These are phyloP conservation scores for Sphagnum tenellum DNA, from an alignment of 225 moss, liverwort and hornwort genomes.

Conservation along the genomic window DNA sequence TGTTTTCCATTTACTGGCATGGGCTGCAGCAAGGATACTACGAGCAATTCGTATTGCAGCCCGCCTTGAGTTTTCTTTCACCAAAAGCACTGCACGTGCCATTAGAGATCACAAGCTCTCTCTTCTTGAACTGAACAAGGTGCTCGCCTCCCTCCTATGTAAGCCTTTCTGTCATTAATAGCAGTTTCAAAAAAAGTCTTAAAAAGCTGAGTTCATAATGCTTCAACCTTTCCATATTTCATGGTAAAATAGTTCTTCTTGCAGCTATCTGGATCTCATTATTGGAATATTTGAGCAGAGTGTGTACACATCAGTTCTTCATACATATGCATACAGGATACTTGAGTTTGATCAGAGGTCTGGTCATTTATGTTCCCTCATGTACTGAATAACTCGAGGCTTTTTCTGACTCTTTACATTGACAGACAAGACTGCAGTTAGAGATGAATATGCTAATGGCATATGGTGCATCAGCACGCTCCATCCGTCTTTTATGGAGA, in stretches of 20 bases:
- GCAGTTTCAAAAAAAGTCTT: too few species aligned
- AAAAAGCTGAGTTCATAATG: too few species aligned
- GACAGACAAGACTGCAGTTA: slow-evolving; percentile 60
- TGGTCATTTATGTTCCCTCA: too few species aligned
- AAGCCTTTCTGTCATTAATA: not conserved
- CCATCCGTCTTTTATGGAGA: slow-evolving; percentile 84
- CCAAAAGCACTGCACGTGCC: slow-evolving; percentile 58
- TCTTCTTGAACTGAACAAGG: slow-evolving; percentile 77
- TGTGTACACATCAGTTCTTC: too few species aligned
- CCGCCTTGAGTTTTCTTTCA: slow-evolving; percentile 69
- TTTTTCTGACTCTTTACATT: not conserved
- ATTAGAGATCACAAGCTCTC: slow-evolving; percentile 58
- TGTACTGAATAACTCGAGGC: too few species aligned
- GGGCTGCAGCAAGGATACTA: slow-evolving; percentile 74
- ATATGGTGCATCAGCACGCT: slow-evolving; percentile 87
- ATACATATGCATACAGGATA: too few species aligned
- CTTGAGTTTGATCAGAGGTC: too few species aligned
- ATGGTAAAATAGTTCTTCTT: too few species aligned
- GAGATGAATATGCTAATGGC: slow-evolving; percentile 89
- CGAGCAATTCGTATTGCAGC: slow-evolving; percentile 92
- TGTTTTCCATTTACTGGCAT: not conserved
- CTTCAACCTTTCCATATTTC: too few species aligned
- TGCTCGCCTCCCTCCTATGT: slow-evolving; percentile 5
- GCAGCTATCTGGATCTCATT: too few species aligned
- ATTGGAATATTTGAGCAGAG: too few species aligned